A percentile compares a stretch with the other conserved stretches of the same genome.
These are phyloP conservation scores for Phytopythium montanum DNA, from an alignment of 352 stramenopile genomes.

Conservation along the genomic window DNA sequence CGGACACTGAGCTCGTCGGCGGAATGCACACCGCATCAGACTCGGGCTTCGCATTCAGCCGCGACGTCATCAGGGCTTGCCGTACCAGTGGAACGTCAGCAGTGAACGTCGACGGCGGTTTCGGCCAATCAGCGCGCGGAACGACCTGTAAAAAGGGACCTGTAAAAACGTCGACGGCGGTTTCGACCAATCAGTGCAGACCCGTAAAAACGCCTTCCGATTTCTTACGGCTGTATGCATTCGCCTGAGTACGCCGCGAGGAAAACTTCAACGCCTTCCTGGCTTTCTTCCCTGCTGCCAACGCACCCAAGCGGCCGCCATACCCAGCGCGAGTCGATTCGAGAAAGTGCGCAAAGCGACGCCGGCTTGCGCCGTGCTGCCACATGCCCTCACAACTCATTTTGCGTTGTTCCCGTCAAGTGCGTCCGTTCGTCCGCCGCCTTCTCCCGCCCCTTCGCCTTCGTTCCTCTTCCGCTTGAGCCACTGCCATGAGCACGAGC, in stretches of 20 bases:
- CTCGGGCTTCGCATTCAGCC: slow-evolving; percentile 7
- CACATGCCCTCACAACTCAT: slow-evolving; percentile 23
- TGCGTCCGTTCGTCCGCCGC: slow-evolving; percentile 5
- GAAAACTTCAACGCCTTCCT: slow-evolving; percentile 18
- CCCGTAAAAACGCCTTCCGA: slow-evolving; percentile 8
- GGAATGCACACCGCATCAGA: slow-evolving; percentile 1
- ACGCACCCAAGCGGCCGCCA: not conserved
- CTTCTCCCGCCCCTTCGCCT: too few relatives aligned
- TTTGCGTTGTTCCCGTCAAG: slow-evolving; percentile 33
- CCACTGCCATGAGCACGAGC: slow-evolving; percentile 11
- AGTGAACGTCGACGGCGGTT: slow-evolving; percentile 12
- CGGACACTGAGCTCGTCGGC: not conserved
- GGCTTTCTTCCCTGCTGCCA: not conserved
- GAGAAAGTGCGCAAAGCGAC: slow-evolving; percentile 6
- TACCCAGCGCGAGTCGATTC: slow-evolving; percentile 4
- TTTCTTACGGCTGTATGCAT: slow-evolving; percentile 5
- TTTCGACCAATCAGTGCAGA: too few relatives aligned
- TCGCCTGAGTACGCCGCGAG: not conserved
- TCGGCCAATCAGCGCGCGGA: slow-evolving; percentile 29
- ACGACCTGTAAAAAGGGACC: slow-evolving; percentile 25
- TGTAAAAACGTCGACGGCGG: slow-evolving; percentile 9
- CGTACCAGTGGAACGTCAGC: slow-evolving; percentile 13
- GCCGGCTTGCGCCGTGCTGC: slow-evolving; percentile 1
- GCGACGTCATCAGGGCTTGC: slow-evolving; percentile 9
- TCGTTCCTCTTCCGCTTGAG: too few relatives aligned